Conservation (phyloP, 2,329 filamentous ascomycete species). For the Fusarium sp. region DNA sequence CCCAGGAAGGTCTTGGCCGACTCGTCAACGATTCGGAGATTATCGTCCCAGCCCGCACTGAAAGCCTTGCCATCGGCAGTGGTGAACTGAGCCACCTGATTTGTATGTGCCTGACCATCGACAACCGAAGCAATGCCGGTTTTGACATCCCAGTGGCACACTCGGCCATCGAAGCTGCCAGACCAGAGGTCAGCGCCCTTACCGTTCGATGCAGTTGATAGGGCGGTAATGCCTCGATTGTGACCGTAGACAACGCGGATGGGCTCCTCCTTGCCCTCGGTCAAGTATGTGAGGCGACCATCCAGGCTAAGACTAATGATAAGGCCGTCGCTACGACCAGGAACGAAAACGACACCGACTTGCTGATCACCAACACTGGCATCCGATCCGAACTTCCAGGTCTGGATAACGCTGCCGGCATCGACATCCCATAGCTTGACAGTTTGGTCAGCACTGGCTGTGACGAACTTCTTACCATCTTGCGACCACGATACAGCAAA, state of each 20-base stretch:
- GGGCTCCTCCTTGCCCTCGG: conserved; percentile 76
- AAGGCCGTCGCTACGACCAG: conserved; percentile 82
- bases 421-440: conserved; percentile 95
- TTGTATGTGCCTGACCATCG: conserved; percentile 85
- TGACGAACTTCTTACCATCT: conserved; percentile 88
- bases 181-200: conserved; percentile 80
- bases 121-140: conserved; percentile 76
- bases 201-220: conserved; percentile 59
- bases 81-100: conserved; percentile 84
- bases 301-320: conserved; percentile 90
- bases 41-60: conserved; percentile 95
- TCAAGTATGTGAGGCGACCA: conserved; percentile 90
- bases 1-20: conserved; percentile 80
- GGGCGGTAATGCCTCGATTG: conserved; percentile 88
- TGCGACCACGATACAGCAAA: conserved; percentile 91
- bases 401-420: conserved; percentile 78
- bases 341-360: conserved; percentile 91
- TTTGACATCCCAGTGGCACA: conserved; percentile 84
- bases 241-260: conserved; percentile 83
- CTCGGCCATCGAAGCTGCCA: conserved; percentile 90
- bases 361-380: conserved; percentile 86
- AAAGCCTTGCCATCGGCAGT: conserved; percentile 73
- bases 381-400: conserved; percentile 86
- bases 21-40: conserved; percentile 80
- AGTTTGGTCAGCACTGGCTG: conserved; percentile 92